These are phyloP conservation scores for Buddleja alternifolia DNA, from an alignment of 257 asterid genomes.

Conservation along the genomic window DNA sequence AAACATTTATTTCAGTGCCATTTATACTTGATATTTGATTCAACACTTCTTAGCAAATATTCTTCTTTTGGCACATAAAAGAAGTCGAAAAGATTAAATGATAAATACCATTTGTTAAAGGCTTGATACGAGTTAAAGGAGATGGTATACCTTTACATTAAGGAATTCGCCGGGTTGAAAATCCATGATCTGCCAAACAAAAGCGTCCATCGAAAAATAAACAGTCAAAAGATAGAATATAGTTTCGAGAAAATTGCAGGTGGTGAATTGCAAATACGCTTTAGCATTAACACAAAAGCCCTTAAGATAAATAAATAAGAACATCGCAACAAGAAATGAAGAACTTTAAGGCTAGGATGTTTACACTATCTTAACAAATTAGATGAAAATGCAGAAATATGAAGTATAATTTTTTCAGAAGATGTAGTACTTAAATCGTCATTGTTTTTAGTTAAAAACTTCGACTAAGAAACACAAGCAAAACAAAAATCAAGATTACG, in stretches of 20 bases:
- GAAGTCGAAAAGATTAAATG: not conserved
- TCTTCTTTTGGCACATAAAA: not conserved
- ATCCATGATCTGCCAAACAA: slow-evolving; percentile 81
- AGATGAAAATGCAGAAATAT: not conserved
- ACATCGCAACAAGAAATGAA: not conserved
- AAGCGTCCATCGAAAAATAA: not conserved
- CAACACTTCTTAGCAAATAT: too few species aligned
- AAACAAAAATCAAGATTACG: not conserved
- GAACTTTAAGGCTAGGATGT: not conserved
- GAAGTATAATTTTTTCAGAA: not conserved
- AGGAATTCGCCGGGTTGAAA: slow-evolving; percentile 98
- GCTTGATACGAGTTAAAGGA: not conserved
- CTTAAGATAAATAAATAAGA: not conserved
- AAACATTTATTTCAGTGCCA: too few species aligned
- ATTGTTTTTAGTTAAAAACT: not conserved
- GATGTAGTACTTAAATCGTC: not conserved
- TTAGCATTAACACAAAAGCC: not conserved
- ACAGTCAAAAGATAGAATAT: not conserved
- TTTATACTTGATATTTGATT: too few species aligned
- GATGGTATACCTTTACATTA: slow-evolving; percentile 74
- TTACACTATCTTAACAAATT: not conserved
- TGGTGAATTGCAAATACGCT: not conserved
- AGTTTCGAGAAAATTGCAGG: not conserved
- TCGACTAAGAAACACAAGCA: not conserved
- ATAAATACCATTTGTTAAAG: not conserved